A percentile compares a stretch with the other conserved stretches of the same genome.
Evolutionary conservation across 139 green algal genomes (phyloP).

Genomic region (Mychonastes homosphaera): DNA sequence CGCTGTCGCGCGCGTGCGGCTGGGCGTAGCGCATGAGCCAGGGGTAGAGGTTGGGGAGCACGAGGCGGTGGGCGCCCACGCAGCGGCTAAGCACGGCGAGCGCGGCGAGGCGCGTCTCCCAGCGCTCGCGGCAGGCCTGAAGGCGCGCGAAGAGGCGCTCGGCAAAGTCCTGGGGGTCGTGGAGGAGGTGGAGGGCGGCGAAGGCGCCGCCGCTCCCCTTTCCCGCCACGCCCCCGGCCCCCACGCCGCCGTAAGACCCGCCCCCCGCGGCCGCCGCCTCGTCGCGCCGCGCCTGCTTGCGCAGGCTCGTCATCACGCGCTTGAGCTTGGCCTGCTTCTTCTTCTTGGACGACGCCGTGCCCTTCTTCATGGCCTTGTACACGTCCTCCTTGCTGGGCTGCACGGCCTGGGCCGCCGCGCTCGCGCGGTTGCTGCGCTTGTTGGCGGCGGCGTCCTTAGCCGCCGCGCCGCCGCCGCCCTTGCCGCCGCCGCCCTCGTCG

Average conservation of each 20-base stretch:
- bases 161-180: slow-evolving; percentile 92
- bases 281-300: slow-evolving; percentile 46
- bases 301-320: slow-evolving; percentile 67
- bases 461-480: not conserved
- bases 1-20: slow-evolving; percentile 71
- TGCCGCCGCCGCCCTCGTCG: slow-evolving; percentile 11
- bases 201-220: slow-evolving; percentile 74
- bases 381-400: slow-evolving; percentile 63
- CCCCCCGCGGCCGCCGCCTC: slow-evolving; percentile 4
- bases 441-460: no score
- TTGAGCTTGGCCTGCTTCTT: slow-evolving; percentile 93
- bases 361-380: slow-evolving; percentile 79
- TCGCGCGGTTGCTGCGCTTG: no score
- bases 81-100: slow-evolving; percentile 56
- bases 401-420: slow-evolving; percentile 2
- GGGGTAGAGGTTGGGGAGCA: slow-evolving; percentile 94
- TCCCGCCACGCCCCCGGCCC: not conserved
- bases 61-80: slow-evolving; percentile 82
- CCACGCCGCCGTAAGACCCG: not conserved
- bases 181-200: slow-evolving; percentile 88
- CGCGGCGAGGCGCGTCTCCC: slow-evolving; percentile 68
- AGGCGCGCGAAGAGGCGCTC: slow-evolving; percentile 81
- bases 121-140: slow-evolving; percentile 50
- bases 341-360: slow-evolving; percentile 74
- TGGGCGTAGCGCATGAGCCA: slow-evolving; percentile 81